Conservation (phyloP, 345 rosid species). For the Erysimum cheiranthoides region DNA sequence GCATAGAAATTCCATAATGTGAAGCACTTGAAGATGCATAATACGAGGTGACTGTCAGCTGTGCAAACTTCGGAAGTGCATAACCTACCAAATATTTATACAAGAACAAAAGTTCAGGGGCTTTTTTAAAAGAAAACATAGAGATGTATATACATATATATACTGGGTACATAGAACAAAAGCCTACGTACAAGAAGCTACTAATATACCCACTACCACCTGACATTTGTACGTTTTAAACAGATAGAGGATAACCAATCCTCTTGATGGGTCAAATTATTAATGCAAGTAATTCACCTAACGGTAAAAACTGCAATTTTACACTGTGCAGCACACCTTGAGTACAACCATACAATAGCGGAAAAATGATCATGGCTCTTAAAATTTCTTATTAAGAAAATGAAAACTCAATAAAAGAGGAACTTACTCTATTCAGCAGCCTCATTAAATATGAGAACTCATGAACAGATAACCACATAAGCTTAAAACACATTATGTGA, state of each 20-base stretch:
- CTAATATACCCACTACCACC: constrained; percentile 15
- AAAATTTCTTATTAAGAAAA: background rate
- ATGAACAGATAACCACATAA: background rate
- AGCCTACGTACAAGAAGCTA: constrained; percentile 16
- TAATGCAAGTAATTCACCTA: constrained; percentile 7
- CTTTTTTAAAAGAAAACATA: constrained; percentile 6
- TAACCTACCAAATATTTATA: constrained; percentile 57
- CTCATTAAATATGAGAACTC: background rate
- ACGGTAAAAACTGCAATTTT: constrained; percentile 1
- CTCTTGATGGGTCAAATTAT: background rate
- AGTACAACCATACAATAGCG: background rate
- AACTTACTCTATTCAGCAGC: constrained; percentile 14
- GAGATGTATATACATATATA: background rate
- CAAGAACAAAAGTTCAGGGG: constrained; percentile 20
- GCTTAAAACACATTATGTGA: constrained; percentile 9
- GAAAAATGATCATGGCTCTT: background rate
- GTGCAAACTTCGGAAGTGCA: constrained; percentile 84
- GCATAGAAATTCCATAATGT: constrained; percentile 81
- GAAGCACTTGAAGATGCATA: constrained; percentile 95
- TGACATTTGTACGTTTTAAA: constrained; percentile 5
- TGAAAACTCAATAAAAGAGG: background rate
- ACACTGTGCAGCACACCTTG: background rate
- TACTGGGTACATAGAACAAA: constrained; percentile 6
- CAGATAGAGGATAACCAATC: background rate
- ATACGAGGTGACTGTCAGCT: constrained; percentile 83